Evolutionary conservation across 2,329 filamentous ascomycete species (phyloP), one percentile per base, ranked within the genome.

Genomic region (Coniosporium uncinatum): DNA sequence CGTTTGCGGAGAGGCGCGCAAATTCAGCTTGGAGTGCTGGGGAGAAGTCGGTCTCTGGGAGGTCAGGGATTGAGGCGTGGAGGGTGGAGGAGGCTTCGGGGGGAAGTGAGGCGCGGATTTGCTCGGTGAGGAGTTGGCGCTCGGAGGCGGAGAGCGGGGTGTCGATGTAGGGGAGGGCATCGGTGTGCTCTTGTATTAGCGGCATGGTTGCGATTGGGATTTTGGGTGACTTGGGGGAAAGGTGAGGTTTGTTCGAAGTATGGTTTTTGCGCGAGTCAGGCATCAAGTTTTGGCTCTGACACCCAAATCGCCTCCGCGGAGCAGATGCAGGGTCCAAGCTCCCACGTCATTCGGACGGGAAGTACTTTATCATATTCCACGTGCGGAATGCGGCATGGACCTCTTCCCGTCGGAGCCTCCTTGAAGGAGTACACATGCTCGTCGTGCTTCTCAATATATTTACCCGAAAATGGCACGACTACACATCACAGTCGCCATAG

Each of bases 391-490:
- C n/a, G n/a, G n/a, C n/a, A n/a, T n/a, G n/a, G n/a, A n/a, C n/a
- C n/a, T n/a, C n/a, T n/a, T n/a, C n/a, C n/a, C n/a, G n/a, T n/a
- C n/a, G n/a, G n/a, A n/a, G n/a, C n/a, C n/a, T n/a, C n/a, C n/a
- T n/a, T n/a, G n/a, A n/a, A n/a, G n/a, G n/a, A n/a, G n/a, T n/a
- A n/a, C n/a, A n/a, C n/a, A n/a, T n/a, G n/a, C n/a, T n/a, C n/a
- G n/a, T n/a, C n/a, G n/a, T n/a, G n/a, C n/a, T n/a, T n/a, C n/a
- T n/a, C n/a, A n/a, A n/a, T n/a, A n/a, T n/a, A n/a, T n/a, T n/a
- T n/a, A n/a, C n/a, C n/a, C n/a, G 42, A 41, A 41, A 27, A 67
- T 66, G 63, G 62, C 61, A 50, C 61, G 59, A 52, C 58, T 59
- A 42, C 60, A 63, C 45, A 48, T 64, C 37, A 52, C 54, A 22